These are phyloP conservation scores for Panicum virgatum DNA, from an alignment of 202 grass and related monocot species.

Conservation along the genomic window DNA sequence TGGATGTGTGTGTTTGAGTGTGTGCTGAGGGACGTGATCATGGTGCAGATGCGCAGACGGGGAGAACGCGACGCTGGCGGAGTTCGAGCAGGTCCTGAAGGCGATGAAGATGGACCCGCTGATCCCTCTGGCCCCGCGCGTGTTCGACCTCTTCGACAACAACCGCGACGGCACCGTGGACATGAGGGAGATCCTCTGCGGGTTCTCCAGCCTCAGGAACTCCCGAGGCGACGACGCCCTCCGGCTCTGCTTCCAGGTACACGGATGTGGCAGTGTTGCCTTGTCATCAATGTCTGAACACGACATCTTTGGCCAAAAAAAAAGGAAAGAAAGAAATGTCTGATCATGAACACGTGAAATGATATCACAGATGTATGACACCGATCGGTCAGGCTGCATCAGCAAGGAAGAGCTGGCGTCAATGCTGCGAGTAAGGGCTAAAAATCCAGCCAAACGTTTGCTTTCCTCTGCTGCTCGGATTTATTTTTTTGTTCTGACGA, in stretches of 20 bases:
- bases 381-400: conserved; percentile 67
- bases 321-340: no score
- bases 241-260: conserved; percentile 68
- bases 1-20: not conserved
- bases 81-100: conserved; percentile 72
- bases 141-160: conserved; percentile 77
- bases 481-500: no score
- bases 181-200: conserved; percentile 83
- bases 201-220: conserved; percentile 67
- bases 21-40: not conserved
- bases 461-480: no score
- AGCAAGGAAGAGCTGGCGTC: conserved; percentile 80
- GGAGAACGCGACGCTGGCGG: conserved; percentile 60
- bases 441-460: not conserved
- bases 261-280: no score
- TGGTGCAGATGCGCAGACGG: conserved; percentile 69
- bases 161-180: conserved; percentile 72
- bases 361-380: conserved; percentile 50
- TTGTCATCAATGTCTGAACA: no score
- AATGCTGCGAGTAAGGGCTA: conserved; percentile 63
- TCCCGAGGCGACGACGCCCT: conserved; percentile 64
- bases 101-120: conserved; percentile 65
- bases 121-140: conserved; percentile 56
- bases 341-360: no score
- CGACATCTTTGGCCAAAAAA: no score